Base-by-base conservation (phyloP, 1,284 basidiomycete species). In the Ganoderma meredithae region DNA sequence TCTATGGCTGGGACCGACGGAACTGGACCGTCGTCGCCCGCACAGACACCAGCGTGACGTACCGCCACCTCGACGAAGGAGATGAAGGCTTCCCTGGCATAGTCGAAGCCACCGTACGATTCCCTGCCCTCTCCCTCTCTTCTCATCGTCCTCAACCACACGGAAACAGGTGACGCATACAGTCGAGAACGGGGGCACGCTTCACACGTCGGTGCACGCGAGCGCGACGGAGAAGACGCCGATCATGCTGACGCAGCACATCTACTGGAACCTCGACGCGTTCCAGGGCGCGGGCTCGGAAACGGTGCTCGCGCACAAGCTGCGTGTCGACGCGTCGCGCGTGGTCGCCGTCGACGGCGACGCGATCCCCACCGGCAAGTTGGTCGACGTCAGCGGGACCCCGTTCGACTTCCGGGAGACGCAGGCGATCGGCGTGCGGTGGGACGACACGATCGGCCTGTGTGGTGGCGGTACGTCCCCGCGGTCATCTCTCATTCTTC, bases 181-280 rank as follows among this genome's bases (percentile, higher is more conserved):
- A 0, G 85, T 88, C 1, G 78, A 77, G 55, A 82, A 84, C 58
- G 84, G 83, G 1, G 85, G 84, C 8, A 77, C 82, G 7, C 78
- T 86, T 55, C 79, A 81, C 56, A 86, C 84, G 1, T 78, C 75
- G 0, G 78, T 89, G 33, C 78, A 80, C 60, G 87, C 87, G 0
- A 81, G 76, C 5, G 84, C 86, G 0, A 83, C 85, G 0, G 77
- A 85, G 73, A 78, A 83, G 80, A 89, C 88, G 1, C 88, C 87
- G 0, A 86, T 89, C 64, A 88, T 89, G 86, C 75, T 87, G 17
- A 88, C 85, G 1, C 85, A 84, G 73, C 87, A 85, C 76, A 82
- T 83, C 60, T 89, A 84, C 75, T 88, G 85, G 83, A 88, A 89
- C 71, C 78, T 89, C 22, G 86, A 88, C 70, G 86, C 84, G 3